phyloP scores from a whole-genome alignment of 164 flowering plant genomes.

The Magnolia sinica region DNA sequence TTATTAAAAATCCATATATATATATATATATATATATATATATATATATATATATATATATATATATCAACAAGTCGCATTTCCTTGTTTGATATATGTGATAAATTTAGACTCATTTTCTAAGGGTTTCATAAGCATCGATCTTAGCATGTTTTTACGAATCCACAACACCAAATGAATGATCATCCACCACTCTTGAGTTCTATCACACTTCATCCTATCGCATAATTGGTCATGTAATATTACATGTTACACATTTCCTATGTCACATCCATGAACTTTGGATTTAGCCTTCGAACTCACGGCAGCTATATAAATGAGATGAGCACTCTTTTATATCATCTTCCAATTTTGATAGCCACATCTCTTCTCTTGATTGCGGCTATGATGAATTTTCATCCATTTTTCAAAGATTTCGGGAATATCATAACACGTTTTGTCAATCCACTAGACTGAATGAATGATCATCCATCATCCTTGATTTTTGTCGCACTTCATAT shows the following conservation, averaged over 20 bases:
- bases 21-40: too few relatives aligned
- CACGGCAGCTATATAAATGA: not conserved
- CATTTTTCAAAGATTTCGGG: not conserved
- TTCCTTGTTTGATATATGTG: too few relatives aligned
- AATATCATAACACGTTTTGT: not conserved
- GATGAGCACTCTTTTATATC: not conserved
- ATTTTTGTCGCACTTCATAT: not conserved
- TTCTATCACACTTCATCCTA: too few relatives aligned
- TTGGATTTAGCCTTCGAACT: not conserved
- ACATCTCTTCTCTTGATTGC: not conserved
- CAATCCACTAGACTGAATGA: not conserved
- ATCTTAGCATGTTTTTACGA: not conserved
- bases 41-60: too few relatives aligned
- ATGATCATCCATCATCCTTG: not conserved
- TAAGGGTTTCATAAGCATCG: not conserved
- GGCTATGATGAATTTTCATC: not conserved
- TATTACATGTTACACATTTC: too few relatives aligned
- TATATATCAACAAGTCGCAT: too few relatives aligned
- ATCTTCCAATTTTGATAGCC: not conserved
- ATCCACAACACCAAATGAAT: too few relatives aligned
- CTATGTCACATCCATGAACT: not conserved
- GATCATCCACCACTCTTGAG: too few relatives aligned
- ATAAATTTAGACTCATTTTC: not conserved
- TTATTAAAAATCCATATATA: too few relatives aligned
- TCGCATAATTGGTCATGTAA: too few relatives aligned